These are phyloP conservation scores for Dendryphion nanum DNA, from an alignment of 2,329 filamentous ascomycete species.

Conservation along the genomic window DNA sequence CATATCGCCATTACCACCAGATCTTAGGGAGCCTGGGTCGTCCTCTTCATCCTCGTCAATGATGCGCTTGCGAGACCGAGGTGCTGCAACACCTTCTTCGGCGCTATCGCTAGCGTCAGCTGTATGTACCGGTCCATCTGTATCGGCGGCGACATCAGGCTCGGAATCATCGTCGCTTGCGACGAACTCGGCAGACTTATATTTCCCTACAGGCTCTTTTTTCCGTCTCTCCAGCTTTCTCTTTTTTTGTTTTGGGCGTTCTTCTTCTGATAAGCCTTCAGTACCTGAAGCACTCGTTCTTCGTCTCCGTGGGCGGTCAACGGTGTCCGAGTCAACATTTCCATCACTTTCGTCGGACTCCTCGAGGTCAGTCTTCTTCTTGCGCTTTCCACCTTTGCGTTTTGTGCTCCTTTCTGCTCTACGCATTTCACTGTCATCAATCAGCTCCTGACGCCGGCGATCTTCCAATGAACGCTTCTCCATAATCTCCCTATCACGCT, in stretches of 20 bases:
- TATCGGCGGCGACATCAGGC: conserved; percentile 17
- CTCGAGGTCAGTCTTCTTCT: conserved; percentile 56
- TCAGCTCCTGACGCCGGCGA: conserved; percentile 56
- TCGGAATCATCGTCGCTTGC: conserved; percentile 67
- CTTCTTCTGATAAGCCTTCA: conserved; percentile 54
- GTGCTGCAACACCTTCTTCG: conserved; percentile 20
- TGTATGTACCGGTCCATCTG: conserved; percentile 6
- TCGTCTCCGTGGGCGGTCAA: conserved; percentile 38
- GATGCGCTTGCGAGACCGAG: conserved; percentile 29
- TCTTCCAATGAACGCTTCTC: conserved; percentile 72
- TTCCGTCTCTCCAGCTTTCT: conserved; percentile 58
- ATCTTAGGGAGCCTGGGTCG: conserved; percentile 11
- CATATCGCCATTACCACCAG: conserved; percentile 15
- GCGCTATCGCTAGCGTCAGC: conserved; percentile 16
- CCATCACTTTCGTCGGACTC: conserved; percentile 40
- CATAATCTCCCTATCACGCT: conserved; percentile 69
- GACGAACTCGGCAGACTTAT: conserved; percentile 82
- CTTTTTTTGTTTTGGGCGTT: conserved; percentile 60
- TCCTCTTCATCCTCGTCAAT: conserved; percentile 34
- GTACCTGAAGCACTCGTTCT: conserved; percentile 38
- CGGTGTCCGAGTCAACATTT: conserved; percentile 41
- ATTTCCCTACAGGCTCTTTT: conserved; percentile 57
- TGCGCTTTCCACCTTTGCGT: conserved; percentile 42
- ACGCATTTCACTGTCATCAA: conserved; percentile 76
- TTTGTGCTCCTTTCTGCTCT: conserved; percentile 60